A percentile compares a stretch with the other conserved stretches of the same genome.
phyloP scores from a whole-genome alignment of 2,329 filamentous ascomycete genomes.

The Talaromyces sp. region DNA sequence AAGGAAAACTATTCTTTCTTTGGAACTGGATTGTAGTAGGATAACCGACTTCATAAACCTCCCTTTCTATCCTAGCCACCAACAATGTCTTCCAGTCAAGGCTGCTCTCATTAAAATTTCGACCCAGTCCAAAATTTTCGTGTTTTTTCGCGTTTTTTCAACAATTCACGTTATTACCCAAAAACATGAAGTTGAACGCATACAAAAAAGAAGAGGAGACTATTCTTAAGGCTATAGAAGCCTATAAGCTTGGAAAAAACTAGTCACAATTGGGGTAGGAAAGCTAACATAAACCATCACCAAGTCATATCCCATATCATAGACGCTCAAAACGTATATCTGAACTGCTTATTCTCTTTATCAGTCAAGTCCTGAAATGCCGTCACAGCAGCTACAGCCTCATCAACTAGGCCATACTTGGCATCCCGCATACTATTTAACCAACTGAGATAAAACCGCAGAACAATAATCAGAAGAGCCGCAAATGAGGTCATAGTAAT shows the following conservation, averaged over 20 bases:
- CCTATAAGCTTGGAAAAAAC: not conserved
- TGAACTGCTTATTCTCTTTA: not conserved
- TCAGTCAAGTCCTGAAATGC: not conserved
- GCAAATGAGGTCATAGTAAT: slow-evolving; percentile 50
- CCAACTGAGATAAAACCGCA: slow-evolving; percentile 44
- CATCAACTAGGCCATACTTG: not conserved
- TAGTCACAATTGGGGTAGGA: too few species aligned
- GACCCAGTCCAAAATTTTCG: not conserved
- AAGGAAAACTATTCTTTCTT: too few species aligned
- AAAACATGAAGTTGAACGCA: not conserved
- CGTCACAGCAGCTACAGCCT: not conserved
- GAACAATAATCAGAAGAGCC: slow-evolving; percentile 39
- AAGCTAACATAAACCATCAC: not conserved
- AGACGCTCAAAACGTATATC: not conserved
- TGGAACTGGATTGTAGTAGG: too few species aligned
- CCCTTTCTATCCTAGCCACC: too few species aligned
- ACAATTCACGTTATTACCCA: not conserved
- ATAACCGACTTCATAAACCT: too few species aligned
- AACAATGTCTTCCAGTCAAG: too few species aligned
- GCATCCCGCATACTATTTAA: slow-evolving; percentile 43
- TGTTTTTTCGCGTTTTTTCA: not conserved
- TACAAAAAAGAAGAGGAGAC: not conserved
- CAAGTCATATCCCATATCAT: not conserved
- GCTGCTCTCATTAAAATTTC: not conserved
- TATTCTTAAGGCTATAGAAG: not conserved